phyloP scores from a whole-genome alignment of 2,329 filamentous ascomycete genomes.

The Fusarium redolens region DNA sequence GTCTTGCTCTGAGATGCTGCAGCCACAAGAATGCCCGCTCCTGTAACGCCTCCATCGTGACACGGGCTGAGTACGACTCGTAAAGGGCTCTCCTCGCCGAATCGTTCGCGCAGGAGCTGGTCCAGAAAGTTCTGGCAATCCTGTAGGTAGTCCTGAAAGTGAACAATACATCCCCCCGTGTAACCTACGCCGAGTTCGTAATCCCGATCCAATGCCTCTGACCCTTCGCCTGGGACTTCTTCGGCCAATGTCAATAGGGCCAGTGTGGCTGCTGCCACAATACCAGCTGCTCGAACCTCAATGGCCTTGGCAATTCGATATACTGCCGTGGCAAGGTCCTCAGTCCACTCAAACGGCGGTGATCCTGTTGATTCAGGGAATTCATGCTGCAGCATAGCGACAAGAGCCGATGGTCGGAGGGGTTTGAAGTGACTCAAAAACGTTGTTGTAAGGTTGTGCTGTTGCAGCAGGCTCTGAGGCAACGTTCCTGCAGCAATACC shows the following conservation, averaged over 20 bases:
- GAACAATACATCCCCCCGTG: constrained; percentile 83
- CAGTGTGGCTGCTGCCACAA: constrained; percentile 78
- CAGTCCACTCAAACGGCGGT: constrained; percentile 70
- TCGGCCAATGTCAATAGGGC: constrained; percentile 76
- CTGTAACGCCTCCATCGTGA: constrained; percentile 71
- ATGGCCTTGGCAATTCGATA: constrained; percentile 77
- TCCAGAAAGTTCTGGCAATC: constrained; percentile 79
- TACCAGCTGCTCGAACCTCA: constrained; percentile 76
- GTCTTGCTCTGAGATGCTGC: constrained; percentile 52
- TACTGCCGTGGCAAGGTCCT: constrained; percentile 67
- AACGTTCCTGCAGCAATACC: constrained; percentile 57
- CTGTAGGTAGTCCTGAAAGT: constrained; percentile 78
- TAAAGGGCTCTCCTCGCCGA: constrained; percentile 48
- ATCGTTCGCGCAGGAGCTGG: constrained; percentile 54
- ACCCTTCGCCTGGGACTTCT: constrained; percentile 64
- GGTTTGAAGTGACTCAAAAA: constrained; percentile 79
- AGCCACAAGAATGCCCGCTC: constrained; percentile 70
- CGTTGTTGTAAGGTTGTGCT: constrained; percentile 75
- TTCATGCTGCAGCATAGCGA: constrained; percentile 60
- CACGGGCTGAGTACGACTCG: constrained; percentile 65
- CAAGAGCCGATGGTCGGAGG: constrained; percentile 55
- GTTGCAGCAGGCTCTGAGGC: constrained; percentile 65
- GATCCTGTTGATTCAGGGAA: constrained; percentile 62
- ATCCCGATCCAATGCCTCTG: constrained; percentile 30
- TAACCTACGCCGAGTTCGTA: constrained; percentile 79